Evolutionary conservation across 177 flowering plant species (phyloP).

Genomic region (Telopea speciosissima): DNA sequence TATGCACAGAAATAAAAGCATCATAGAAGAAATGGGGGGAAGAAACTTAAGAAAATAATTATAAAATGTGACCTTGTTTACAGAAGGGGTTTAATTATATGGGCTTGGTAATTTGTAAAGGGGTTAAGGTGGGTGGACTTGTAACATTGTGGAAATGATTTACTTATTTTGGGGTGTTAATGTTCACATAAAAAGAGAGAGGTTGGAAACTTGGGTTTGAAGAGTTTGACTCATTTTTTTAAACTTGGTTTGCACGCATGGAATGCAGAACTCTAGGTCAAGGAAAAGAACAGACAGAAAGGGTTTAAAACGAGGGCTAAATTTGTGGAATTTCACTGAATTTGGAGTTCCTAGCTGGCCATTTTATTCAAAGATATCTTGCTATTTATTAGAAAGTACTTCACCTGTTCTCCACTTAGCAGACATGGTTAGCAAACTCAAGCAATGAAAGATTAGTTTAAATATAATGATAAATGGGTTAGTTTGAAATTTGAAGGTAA

Average conservation of each 20-base stretch:
- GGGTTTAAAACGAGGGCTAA: conserved; percentile 35
- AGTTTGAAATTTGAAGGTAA: background rate
- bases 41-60: background rate
- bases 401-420: conserved; percentile 24
- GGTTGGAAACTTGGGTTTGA: conserved; percentile 32
- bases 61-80: background rate
- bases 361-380: conserved; percentile 19
- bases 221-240: conserved; percentile 28
- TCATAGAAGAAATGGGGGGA: background rate
- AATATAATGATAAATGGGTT: background rate
- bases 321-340: conserved; percentile 29
- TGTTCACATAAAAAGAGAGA: conserved; percentile 29
- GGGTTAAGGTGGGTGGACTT: too few relatives aligned
- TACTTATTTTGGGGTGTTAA: conserved; percentile 6
- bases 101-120: too few relatives aligned
- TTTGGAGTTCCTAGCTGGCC: conserved; percentile 23
- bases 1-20: conserved; percentile 2
- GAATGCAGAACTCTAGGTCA: conserved; percentile 27
- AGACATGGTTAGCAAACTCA: conserved; percentile 37
- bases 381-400: conserved; percentile 21
- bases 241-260: conserved; percentile 27
- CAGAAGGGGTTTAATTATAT: background rate
- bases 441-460: conserved; percentile 8
- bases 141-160: conserved; percentile 8
- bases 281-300: conserved; percentile 28